Evolutionary conservation across 371 early-diverging fungal species (phyloP).

Genomic region (Synchytrium microbalum): DNA sequence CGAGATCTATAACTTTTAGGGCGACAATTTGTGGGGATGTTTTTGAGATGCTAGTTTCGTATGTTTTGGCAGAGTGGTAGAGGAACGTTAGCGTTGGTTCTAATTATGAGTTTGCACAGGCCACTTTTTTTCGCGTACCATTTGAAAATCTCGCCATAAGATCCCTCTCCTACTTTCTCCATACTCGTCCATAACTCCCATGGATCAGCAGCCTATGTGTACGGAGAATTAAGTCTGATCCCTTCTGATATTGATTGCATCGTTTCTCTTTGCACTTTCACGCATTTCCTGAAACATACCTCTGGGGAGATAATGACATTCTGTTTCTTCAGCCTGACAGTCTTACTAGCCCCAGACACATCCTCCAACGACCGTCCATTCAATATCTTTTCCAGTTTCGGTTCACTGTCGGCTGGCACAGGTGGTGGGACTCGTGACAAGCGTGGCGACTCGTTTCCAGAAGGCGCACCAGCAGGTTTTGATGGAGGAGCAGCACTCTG

Average conservation of each 20-base stretch:
- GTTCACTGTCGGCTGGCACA: neutral
- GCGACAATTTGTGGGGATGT: constrained; percentile 20
- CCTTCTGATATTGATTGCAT: neutral
- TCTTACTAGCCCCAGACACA: constrained; percentile 11
- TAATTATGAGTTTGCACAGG: neutral
- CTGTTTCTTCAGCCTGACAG: constrained; percentile 12
- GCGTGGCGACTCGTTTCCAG: neutral
- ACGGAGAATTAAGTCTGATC: neutral
- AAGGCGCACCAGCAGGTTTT: neutral
- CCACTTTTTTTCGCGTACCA: too few relatives aligned
- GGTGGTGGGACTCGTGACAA: neutral
- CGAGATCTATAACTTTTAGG: constrained; percentile 34
- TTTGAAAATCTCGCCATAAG: constrained; percentile 25
- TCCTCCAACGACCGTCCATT: constrained; percentile 4
- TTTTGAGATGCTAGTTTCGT: constrained; percentile 18
- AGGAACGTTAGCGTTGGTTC: neutral
- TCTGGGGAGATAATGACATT: constrained; percentile 14
- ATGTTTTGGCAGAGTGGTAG: neutral
- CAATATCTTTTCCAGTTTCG: constrained; percentile 4
- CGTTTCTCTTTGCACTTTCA: too few relatives aligned
- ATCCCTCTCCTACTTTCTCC: constrained; percentile 25
- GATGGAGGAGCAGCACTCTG: neutral
- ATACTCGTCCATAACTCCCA: constrained; percentile 9
- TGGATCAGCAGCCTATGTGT: constrained; percentile 13
- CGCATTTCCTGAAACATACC: too few relatives aligned